phyloP scores from a whole-genome alignment of 345 rosid species.

The Pugionium cornutum region DNA sequence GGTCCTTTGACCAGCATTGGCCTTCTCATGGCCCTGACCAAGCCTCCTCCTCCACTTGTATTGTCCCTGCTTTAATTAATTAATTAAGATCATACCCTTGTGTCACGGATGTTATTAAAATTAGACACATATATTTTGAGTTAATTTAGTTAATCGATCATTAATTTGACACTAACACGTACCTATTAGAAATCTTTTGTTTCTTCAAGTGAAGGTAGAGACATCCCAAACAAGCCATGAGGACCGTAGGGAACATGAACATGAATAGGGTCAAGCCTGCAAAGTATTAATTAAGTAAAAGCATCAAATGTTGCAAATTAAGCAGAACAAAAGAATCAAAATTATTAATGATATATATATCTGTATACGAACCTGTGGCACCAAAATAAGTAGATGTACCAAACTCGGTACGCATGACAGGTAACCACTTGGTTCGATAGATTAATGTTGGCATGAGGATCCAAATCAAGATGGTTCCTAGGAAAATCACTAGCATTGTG shows the following conservation, averaged over 20 bases:
- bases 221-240: slow-evolving; percentile 56
- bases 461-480: slow-evolving; percentile 62
- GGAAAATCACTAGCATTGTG: slow-evolving; percentile 39
- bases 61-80: slow-evolving; percentile 9
- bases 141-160: not conserved
- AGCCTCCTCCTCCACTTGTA: slow-evolving; percentile 6
- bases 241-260: slow-evolving; percentile 58
- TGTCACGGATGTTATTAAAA: not conserved
- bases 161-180: not conserved
- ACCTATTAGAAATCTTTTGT: slow-evolving; percentile 22
- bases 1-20: slow-evolving; percentile 77
- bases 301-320: too few relatives aligned
- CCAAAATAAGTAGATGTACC: slow-evolving; percentile 54
- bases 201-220: slow-evolving; percentile 56
- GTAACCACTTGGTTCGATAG: slow-evolving; percentile 49
- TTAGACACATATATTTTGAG: not conserved
- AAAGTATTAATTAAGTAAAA: too few relatives aligned
- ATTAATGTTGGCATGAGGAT: slow-evolving; percentile 57
- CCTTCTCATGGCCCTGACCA: slow-evolving; percentile 39
- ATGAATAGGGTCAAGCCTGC: slow-evolving; percentile 50
- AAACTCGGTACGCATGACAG: slow-evolving; percentile 40
- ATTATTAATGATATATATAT: not conserved
- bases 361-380: slow-evolving; percentile 47
- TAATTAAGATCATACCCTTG: not conserved
- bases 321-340: too few relatives aligned